phyloP scores from a whole-genome alignment of 1,284 basidiomycete genomes.

The Abortiporus biennis region DNA sequence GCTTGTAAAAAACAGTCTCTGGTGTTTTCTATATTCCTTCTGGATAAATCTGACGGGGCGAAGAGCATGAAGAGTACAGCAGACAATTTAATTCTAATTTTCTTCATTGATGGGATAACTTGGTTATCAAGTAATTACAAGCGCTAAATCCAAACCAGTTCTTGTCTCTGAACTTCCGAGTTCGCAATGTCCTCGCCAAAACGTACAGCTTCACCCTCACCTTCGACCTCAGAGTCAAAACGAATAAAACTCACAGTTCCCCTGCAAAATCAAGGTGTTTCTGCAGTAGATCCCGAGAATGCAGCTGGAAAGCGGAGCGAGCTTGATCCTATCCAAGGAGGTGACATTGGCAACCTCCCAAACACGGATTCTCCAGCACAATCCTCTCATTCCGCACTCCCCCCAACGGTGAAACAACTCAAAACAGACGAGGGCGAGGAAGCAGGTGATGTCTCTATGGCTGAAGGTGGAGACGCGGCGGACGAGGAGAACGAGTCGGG shows the following conservation, averaged over 20 bases:
- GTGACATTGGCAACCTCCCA: slow-evolving; percentile 68
- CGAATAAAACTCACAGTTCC: slow-evolving; percentile 59
- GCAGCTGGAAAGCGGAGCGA: slow-evolving; percentile 72
- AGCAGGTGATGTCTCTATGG: slow-evolving; percentile 66
- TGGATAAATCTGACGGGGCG: too few relatives aligned
- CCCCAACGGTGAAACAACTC: slow-evolving; percentile 44
- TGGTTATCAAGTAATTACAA: too few relatives aligned
- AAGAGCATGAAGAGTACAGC: too few relatives aligned
- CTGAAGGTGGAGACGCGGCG: slow-evolving; percentile 57
- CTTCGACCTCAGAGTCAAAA: slow-evolving; percentile 52
- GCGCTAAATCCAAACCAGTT: too few relatives aligned
- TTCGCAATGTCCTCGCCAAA: slow-evolving; percentile 60
- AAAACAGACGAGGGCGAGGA: slow-evolving; percentile 64
- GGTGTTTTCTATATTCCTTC: too few relatives aligned
- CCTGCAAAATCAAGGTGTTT: slow-evolving; percentile 55
- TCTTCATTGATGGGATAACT: too few relatives aligned
- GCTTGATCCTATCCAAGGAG: slow-evolving; percentile 64
- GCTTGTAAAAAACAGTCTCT: too few relatives aligned
- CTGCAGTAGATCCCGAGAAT: slow-evolving; percentile 68
- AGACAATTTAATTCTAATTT: too few relatives aligned
- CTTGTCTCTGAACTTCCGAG: too few relatives aligned
- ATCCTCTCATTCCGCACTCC: slow-evolving; percentile 37
- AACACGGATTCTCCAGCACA: slow-evolving; percentile 38
- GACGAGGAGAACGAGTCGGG: slow-evolving; percentile 68
- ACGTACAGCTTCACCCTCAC: slow-evolving; percentile 62